Base-by-base conservation (phyloP, 352 stramenopile species). In the Phytophthora nicotianae region DNA sequence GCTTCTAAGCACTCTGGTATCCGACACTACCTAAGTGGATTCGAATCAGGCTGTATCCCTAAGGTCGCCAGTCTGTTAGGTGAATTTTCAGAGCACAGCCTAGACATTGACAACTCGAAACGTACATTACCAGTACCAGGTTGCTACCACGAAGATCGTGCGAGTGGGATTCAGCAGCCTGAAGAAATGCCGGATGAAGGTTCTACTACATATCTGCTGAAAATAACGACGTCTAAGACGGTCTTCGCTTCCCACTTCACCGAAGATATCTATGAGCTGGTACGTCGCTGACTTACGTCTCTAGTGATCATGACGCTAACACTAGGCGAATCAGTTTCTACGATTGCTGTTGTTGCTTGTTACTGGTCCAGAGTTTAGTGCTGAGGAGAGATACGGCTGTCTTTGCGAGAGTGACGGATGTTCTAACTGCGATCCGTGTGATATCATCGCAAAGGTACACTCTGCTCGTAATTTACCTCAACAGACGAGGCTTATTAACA, bases 221-320 rank as follows among this genome's bases (percentile, higher is more conserved):
- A 60, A 40, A 8, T 70, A 33, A 35, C 57, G 4, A 51, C 49
- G 20, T 17, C 24, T 8, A 75, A 71, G 35, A 41, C 26, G 6
- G 41, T 74, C 5, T 74, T 62, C 37, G 50, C 76, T 42, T 78
- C 70, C 3, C 41, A 76, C 24, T 78, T 61, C 26, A 74, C 45
- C 2, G 70, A 78, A 40, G 67, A 65, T 26, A 59, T 76, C 43
- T 78, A 78, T 23, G 62, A 74, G 26, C 52, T 74, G 67, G 70
- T 78, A 61, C 40, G 53, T 48, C 33, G 5, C 5, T 11, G 8
- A 33, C 24, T 33, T 33, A 11, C 24, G 27, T 62, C 19, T n/a
- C 26, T 41, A n/a, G 19, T 24, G 14, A n/a, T 7, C 35, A 21
- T 16, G 17, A 17, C 60, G 40, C 29, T 65, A 46, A 58, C 27